phyloP scores from a whole-genome alignment of 2,329 filamentous ascomycete species.

The Aspergillus ustus region DNA sequence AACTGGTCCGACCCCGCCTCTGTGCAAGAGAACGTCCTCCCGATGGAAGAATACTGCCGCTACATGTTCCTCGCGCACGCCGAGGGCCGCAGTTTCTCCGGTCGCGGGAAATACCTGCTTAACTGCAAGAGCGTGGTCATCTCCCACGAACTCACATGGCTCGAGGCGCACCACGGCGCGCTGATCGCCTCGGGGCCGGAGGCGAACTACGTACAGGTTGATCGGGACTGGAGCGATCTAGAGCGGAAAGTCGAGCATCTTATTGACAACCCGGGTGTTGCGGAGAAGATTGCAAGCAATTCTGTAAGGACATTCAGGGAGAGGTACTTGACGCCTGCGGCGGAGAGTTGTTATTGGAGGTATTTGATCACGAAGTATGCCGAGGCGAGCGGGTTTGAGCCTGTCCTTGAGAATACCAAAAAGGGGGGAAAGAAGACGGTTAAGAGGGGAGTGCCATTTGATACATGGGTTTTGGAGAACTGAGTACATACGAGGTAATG shows the following conservation, averaged over 20 bases:
- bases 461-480: conserved; percentile 40
- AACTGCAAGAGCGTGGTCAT: conserved; percentile 57
- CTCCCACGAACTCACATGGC: conserved; percentile 54
- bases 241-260: conserved; percentile 49
- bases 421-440: conserved; percentile 31
- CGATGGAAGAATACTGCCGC: conserved; percentile 58
- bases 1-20: conserved; percentile 48
- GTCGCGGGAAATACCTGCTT: conserved; percentile 58
- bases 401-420: conserved; percentile 37
- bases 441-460: conserved; percentile 44
- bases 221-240: conserved; percentile 62
- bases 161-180: conserved; percentile 55
- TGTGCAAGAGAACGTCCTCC: conserved; percentile 48
- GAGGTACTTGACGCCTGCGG: conserved; percentile 58
- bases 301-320: conserved; percentile 55
- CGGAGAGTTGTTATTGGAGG: conserved; percentile 62
- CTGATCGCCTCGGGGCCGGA: conserved; percentile 51
- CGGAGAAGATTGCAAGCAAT: conserved; percentile 57
- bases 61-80: conserved; percentile 61
- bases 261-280: conserved; percentile 47
- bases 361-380: conserved; percentile 48
- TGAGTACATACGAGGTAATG: neutral
- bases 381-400: conserved; percentile 47
- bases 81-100: conserved; percentile 60
- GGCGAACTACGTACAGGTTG: conserved; percentile 56